These are phyloP conservation scores for Chrysanthemum seticuspe DNA, from an alignment of 129 eudicot species.

Conservation along the genomic window DNA sequence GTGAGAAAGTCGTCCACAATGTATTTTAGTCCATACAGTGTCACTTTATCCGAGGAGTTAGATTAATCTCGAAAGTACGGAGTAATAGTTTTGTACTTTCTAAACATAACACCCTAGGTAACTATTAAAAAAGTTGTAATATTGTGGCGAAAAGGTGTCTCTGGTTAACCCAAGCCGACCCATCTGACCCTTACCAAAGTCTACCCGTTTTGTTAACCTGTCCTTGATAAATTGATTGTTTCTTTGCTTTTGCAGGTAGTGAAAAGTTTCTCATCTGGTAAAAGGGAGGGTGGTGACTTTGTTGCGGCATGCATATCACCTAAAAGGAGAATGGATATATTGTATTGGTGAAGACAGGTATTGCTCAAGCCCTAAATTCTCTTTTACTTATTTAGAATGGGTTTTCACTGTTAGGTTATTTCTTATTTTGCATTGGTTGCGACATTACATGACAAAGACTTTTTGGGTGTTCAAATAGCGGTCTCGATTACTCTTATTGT, in stretches of 20 bases:
- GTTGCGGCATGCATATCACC: constrained; percentile 98
- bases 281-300: constrained; percentile 98
- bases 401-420: neutral
- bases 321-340: constrained; percentile 98
- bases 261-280: constrained; percentile 95
- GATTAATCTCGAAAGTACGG: no score
- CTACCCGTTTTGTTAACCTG: neutral
- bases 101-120: no score
- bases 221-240: constrained; percentile 1
- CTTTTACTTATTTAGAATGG: neutral
- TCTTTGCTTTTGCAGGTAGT: constrained; percentile 50
- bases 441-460: neutral
- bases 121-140: no score
- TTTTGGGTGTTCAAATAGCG: neutral
- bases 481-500: neutral
- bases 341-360: constrained; percentile 99
- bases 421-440: neutral
- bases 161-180: neutral
- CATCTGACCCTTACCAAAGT: no score
- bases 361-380: neutral
- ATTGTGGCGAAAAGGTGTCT: no score
- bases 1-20: no score
- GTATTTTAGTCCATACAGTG: no score
- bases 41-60: no score
- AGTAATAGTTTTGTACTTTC: no score